Evolutionary conservation across 2,329 filamentous ascomycete species (phyloP).

Genomic region (Colletotrichum chrysophilum): DNA sequence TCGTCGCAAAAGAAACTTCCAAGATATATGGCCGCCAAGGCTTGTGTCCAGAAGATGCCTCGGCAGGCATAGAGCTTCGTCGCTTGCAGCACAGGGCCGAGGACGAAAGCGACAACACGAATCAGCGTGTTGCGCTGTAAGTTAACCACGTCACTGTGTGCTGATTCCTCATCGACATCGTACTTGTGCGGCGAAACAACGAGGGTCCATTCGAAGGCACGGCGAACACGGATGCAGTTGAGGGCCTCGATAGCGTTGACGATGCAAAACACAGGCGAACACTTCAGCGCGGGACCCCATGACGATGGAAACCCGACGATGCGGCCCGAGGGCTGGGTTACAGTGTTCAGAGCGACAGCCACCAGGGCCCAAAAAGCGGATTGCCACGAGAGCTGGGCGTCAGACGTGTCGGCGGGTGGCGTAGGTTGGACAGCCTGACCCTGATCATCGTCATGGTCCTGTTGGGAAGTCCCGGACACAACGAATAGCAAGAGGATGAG

Average conservation of each 20-base stretch:
- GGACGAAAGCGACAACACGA: background rate
- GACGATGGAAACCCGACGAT: background rate
- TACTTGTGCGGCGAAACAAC: background rate
- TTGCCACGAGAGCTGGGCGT: background rate
- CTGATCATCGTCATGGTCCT: background rate
- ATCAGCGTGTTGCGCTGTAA: background rate
- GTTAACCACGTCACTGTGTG: background rate
- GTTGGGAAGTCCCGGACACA: background rate
- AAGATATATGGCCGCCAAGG: background rate
- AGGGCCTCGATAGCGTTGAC: background rate
- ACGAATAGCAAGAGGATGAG: background rate
- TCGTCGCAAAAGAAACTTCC: background rate
- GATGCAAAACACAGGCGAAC: background rate
- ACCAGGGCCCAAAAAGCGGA: background rate
- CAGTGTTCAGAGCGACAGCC: background rate
- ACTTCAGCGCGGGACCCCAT: background rate
- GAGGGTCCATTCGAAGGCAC: background rate
- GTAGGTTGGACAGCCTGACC: background rate
- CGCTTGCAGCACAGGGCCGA: background rate
- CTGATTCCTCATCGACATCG: background rate
- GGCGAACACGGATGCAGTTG: background rate
- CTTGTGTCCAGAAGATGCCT: background rate
- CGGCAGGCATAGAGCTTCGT: background rate
- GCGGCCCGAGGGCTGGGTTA: background rate
- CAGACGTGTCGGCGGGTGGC: background rate